Evolutionary conservation across 2,329 filamentous ascomycete genomes (phyloP), one percentile per base, ranked within the genome.

Genomic region (Fusarium veterinarium): DNA sequence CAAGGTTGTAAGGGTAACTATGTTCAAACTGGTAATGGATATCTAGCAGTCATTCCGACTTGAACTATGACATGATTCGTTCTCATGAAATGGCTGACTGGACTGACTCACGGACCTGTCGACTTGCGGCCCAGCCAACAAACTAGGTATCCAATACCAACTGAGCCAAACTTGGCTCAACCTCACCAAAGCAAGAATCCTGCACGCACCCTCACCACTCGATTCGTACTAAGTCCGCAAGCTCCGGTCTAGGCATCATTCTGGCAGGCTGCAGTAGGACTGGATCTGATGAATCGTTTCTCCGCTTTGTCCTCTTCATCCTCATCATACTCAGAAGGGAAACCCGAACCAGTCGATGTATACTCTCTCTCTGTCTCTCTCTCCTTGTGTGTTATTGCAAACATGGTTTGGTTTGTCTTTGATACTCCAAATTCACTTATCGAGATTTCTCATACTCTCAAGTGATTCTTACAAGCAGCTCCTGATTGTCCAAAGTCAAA

Each of bases 31-130:
- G 17, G 30, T 25, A 45, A 45, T 28, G 17, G 33, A 56, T 23
- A 37, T 48, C 28, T 9, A 48, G 19, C 35, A 59, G 52, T 52
- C 31, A 52, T 35, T 52, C 31, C 25, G 25, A 40, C n/a, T 46
- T 53, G 16, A 17, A 14, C 38, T 44, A 25, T 20, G 13, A 9
- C 28, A 25, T 62, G 41, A 35, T 59, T 62, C 52, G 42, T 48
- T 59, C 35, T 28, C 28, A 35, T 14, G 33, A 35, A 40, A 40
- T n/a, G 48, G 45, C 44, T 40, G 28, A 37, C 37, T 60, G 38
- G n/a, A 60, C 46, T 48, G n/a, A 60, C 53, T 69, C 59, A 69
- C 53, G 60, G 49, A 60, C 30, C 44, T 65, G 44, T 56, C 53
- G 59, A 44, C 42, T 64, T 56, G 66, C 38, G 42, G 45, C 53